Evolutionary conservation across 208 protist genomes (phyloP).

Genomic region (Trypanosoma avium): DNA sequence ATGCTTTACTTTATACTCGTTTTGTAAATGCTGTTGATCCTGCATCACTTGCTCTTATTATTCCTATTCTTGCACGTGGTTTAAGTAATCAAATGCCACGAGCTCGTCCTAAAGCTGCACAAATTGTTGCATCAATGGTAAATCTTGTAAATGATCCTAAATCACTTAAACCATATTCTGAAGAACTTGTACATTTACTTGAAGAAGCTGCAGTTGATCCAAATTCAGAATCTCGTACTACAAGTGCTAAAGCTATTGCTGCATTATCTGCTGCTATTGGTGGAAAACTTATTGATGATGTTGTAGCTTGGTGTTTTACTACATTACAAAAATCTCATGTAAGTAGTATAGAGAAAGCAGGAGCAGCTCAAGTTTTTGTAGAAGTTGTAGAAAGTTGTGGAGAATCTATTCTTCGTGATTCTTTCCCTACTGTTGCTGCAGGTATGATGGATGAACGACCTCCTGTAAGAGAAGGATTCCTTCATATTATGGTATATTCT

Average conservation of each 20-base stretch:
- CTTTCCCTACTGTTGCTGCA: constrained; percentile 58
- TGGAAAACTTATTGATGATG: constrained; percentile 57
- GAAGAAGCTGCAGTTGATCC: constrained; percentile 89
- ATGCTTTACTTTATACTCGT: constrained; percentile 92
- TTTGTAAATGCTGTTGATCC: constrained; percentile 92
- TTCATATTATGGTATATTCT: constrained; percentile 93
- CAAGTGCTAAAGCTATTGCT: constrained; percentile 85
- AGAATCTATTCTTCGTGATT: constrained; percentile 58
- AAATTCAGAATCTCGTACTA: constrained; percentile 77
- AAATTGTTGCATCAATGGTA: constrained; percentile 91
- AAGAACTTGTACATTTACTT: constrained; percentile 82
- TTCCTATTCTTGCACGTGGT: constrained; percentile 86
- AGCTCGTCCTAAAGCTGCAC: constrained; percentile 87
- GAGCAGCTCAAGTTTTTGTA: constrained; percentile 90
- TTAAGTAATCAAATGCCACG: constrained; percentile 66
- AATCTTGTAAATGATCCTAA: constrained; percentile 83
- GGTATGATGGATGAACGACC: constrained; percentile 85
- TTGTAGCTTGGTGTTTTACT: constrained; percentile 83
- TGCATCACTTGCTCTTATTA: constrained; percentile 91
- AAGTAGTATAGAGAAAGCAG: constrained; percentile 85
- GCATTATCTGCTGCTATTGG: constrained; percentile 73
- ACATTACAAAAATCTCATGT: constrained; percentile 66
- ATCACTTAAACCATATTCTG: constrained; percentile 82
- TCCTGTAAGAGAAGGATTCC: constrained; percentile 87
- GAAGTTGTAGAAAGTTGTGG: constrained; percentile 84